These are phyloP conservation scores for Panellus pusillus DNA, from an alignment of 768 basidiomycete species.

Conservation along the genomic window DNA sequence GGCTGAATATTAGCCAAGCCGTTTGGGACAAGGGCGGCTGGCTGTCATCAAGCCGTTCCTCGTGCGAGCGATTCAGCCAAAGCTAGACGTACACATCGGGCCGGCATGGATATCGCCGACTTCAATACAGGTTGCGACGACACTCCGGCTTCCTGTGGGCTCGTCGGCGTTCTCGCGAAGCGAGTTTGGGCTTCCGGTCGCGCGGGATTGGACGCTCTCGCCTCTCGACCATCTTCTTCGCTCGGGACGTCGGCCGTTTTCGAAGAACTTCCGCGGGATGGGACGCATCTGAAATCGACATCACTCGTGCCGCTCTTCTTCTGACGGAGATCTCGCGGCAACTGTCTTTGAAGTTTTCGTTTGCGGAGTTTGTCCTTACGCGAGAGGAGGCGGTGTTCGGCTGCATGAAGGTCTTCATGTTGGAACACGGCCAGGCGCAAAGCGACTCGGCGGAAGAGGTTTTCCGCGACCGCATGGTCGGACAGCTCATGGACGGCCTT, in stretches of 20 bases:
- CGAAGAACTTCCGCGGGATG: constrained; percentile 65
- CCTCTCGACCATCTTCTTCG: constrained; percentile 79
- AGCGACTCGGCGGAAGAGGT: constrained; percentile 61
- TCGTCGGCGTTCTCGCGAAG: constrained; percentile 23
- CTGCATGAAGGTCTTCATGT: constrained; percentile 95
- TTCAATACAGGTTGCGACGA: constrained; percentile 59
- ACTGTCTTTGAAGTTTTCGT: constrained; percentile 41
- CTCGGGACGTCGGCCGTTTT: constrained; percentile 75
- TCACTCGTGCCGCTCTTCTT: constrained; percentile 68
- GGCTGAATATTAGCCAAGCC: constrained; percentile 35
- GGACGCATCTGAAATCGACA: constrained; percentile 78
- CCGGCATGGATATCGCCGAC: constrained; percentile 50
- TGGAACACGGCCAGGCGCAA: constrained; percentile 78
- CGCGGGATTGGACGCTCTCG: constrained; percentile 64
- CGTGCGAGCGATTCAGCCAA: constrained; percentile 43
- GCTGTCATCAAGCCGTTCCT: constrained; percentile 62
- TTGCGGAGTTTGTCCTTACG: constrained; percentile 42
- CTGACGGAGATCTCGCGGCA: constrained; percentile 54
- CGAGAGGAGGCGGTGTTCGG: constrained; percentile 65
- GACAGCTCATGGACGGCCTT: constrained; percentile 56
- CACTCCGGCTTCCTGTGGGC: constrained; percentile 44
- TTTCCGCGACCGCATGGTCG: constrained; percentile 74
- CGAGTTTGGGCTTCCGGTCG: constrained; percentile 45
- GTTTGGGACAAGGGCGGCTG: constrained; percentile 55
- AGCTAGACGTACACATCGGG: constrained; percentile 43